Base-by-base conservation (phyloP, 2,329 filamentous ascomycete species). In the Aspergillus felis region DNA sequence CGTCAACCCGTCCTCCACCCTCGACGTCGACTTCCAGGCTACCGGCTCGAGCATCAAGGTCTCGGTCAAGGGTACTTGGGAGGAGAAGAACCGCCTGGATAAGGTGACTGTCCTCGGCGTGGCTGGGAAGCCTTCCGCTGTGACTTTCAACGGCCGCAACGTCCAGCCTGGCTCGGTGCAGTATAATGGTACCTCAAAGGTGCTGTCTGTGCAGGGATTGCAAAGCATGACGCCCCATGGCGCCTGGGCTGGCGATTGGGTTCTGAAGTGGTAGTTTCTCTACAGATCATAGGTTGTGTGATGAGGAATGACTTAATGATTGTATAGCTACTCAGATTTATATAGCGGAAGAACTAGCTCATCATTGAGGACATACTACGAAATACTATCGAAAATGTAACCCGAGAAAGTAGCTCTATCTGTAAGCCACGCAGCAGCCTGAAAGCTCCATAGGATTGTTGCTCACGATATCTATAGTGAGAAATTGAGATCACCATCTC, bases 101-200 rank as follows among this genome's bases (percentile, higher is more conserved):
- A 87, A 86, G 58, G 78, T 89, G 41, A 89, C 85, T 0, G 70
- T 91, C 48, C 61, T 89, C 59, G 87, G 87, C 24, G 76, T 88
- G 1, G 58, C 70, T 3, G 62, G 64, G n/a, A 62, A 70, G 57
- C 72, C 63, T 64, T 78, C 35, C 3, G 68, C 64, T 0, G 82
- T 89, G 1, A 74, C 71, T 24, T 70, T 88, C 7, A 84, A 87
- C 64, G 82, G 80, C 0, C 61, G 70, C 32, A 56, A 60, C 1
- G 63, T 89, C 9, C 71, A 70, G 0, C 64, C 63, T 10, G 66
- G 64, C 10, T 74, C 75, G 12, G 82, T 84, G 71, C 67, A 66
- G 0, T 86, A 83, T 59, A 77, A 85, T 66, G 59, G 66, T 17
- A 75, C 72, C 1, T 79, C 72, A 7, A 74, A 79, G 24, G 76